phyloP scores from a whole-genome alignment of 2,329 filamentous ascomycete genomes.

The Penicillium sumatraense region DNA sequence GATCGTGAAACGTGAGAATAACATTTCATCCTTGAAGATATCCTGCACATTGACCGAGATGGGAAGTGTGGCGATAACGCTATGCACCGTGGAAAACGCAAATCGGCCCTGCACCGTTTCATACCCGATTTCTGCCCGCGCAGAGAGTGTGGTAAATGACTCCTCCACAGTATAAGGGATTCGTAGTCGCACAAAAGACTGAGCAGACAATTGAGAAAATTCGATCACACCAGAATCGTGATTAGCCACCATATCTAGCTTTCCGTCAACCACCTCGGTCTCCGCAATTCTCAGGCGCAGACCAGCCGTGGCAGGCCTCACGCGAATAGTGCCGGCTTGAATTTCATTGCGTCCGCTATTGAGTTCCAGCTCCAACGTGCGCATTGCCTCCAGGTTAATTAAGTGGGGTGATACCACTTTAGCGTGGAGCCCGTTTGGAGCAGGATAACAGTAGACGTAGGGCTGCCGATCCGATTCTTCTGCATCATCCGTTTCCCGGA shows the following conservation, averaged over 20 bases:
- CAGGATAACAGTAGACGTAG: slow-evolving; percentile 74
- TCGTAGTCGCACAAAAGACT: slow-evolving; percentile 50
- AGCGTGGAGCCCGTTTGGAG: slow-evolving; percentile 69
- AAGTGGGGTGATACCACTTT: slow-evolving; percentile 68
- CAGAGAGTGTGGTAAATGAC: slow-evolving; percentile 69
- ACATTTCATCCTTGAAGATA: slow-evolving; percentile 78
- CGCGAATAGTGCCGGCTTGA: slow-evolving; percentile 51
- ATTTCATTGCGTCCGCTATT: slow-evolving; percentile 75
- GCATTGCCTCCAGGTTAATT: slow-evolving; percentile 79
- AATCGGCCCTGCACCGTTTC: slow-evolving; percentile 69
- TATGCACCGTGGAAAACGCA: slow-evolving; percentile 64
- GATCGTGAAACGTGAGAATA: slow-evolving; percentile 91
- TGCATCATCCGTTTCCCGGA: slow-evolving; percentile 39
- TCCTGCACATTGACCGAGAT: slow-evolving; percentile 97
- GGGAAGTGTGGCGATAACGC: slow-evolving; percentile 74
- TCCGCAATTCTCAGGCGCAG: slow-evolving; percentile 61
- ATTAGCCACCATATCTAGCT: slow-evolving; percentile 47
- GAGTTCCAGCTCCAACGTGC: slow-evolving; percentile 75
- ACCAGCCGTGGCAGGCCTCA: slow-evolving; percentile 65
- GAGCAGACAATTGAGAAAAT: slow-evolving; percentile 39
- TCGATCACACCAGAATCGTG: slow-evolving; percentile 52
- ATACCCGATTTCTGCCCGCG: slow-evolving; percentile 78
- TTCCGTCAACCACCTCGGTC: slow-evolving; percentile 48
- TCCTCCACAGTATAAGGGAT: slow-evolving; percentile 87
- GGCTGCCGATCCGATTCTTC: slow-evolving; percentile 57